Percentiles rank a stretch among this genome's conserved stretches.
phyloP scores from a whole-genome alignment of 257 asterid species.

The Schizonepeta tenuifolia region DNA sequence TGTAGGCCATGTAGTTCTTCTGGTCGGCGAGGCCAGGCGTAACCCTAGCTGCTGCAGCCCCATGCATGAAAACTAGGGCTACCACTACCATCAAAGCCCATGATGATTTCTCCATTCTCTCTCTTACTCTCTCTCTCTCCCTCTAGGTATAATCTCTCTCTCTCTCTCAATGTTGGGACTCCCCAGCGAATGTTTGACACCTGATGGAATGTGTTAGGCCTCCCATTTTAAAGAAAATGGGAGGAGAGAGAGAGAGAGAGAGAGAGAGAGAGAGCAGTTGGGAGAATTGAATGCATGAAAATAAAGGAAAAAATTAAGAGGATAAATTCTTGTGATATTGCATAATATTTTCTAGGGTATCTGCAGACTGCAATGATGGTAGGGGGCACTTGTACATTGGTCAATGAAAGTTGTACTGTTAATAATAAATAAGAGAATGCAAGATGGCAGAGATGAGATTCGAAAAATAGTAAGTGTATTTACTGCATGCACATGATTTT shows the following conservation, averaged over 20 bases:
- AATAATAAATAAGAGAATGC: neutral
- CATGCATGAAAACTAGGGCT: slow-evolving; percentile 32
- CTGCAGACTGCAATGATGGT: neutral
- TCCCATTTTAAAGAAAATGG: slow-evolving; percentile 31
- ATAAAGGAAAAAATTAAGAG: slow-evolving; percentile 9
- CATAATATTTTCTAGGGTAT: neutral
- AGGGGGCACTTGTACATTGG: slow-evolving; percentile 26
- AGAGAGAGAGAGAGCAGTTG: slow-evolving; percentile 40
- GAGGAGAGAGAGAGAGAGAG: neutral
- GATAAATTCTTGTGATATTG: neutral
- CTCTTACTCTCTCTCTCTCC: neutral
- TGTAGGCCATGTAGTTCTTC: slow-evolving; percentile 40
- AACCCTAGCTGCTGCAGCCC: slow-evolving; percentile 40
- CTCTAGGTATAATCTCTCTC: neutral
- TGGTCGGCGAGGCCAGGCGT: slow-evolving; percentile 45
- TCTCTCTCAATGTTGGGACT: neutral
- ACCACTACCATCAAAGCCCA: slow-evolving; percentile 28
- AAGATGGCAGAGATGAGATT: neutral
- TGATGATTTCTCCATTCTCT: slow-evolving; percentile 33
- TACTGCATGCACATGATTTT: slow-evolving; percentile 34
- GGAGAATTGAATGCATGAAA: slow-evolving; percentile 32
- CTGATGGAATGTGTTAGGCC: slow-evolving; percentile 32
- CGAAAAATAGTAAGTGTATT: neutral
- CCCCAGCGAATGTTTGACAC: slow-evolving; percentile 25
- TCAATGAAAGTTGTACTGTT: neutral